These are phyloP conservation scores for Climacium dendroides DNA, from an alignment of 225 moss, liverwort and hornwort genomes.

Conservation along the genomic window DNA sequence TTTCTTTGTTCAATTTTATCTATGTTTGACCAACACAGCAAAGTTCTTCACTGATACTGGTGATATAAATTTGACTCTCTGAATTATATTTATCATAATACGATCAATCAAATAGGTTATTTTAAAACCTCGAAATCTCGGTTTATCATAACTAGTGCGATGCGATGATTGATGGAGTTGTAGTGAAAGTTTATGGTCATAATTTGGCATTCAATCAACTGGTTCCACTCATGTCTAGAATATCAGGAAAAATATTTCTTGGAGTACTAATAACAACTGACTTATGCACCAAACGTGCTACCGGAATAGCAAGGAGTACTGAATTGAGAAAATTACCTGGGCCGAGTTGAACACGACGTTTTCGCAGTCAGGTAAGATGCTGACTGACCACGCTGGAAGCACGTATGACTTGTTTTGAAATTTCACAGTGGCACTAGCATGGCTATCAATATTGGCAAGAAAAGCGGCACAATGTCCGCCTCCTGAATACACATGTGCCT, in stretches of 20 bases:
- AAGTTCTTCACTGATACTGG: background rate
- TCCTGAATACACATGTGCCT: slow-evolving; percentile 76
- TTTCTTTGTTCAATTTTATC: background rate
- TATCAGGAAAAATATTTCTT: background rate
- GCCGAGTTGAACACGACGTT: slow-evolving; percentile 70
- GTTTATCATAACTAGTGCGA: background rate
- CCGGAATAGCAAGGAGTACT: background rate
- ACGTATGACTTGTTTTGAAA: slow-evolving; percentile 35
- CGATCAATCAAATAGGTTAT: background rate
- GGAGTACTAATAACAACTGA: background rate
- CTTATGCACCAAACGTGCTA: background rate
- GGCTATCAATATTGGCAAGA: slow-evolving; percentile 64
- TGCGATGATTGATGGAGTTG: background rate
- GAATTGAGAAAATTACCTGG: slow-evolving; percentile 15
- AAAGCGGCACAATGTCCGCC: slow-evolving; percentile 72
- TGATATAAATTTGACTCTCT: too few relatives aligned
- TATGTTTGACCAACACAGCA: background rate
- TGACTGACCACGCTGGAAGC: slow-evolving; percentile 85
- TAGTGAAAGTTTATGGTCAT: background rate
- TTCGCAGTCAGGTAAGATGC: slow-evolving; percentile 81
- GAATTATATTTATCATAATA: background rate
- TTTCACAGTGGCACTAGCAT: slow-evolving; percentile 41
- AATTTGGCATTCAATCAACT: background rate
- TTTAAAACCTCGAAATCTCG: background rate
- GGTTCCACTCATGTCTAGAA: background rate